These are phyloP conservation scores for Penicillium herquei DNA, from an alignment of 495 filamentous ascomycete genomes.

Conservation along the genomic window DNA sequence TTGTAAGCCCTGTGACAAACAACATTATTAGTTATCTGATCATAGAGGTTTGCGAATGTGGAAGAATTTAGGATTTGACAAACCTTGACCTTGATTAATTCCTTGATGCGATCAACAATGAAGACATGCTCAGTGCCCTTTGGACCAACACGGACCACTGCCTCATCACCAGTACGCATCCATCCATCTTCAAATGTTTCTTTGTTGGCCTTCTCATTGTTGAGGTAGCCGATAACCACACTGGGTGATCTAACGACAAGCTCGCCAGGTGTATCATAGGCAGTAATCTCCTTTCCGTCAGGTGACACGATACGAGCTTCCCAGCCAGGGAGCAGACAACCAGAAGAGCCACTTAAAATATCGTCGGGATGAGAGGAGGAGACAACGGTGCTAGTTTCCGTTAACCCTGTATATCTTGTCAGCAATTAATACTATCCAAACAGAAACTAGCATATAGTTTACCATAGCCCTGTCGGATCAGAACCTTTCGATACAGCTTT, in stretches of 20 bases:
- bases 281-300: slow-evolving; percentile 74
- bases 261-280: slow-evolving; percentile 77
- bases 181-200: slow-evolving; percentile 80
- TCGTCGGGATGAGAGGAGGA: slow-evolving; percentile 63
- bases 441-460: slow-evolving; percentile 11
- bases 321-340: slow-evolving; percentile 64
- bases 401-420: slow-evolving; percentile 56
- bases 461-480: slow-evolving; percentile 81
- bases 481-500: slow-evolving; percentile 62
- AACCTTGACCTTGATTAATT: slow-evolving; percentile 93
- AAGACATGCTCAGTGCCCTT: slow-evolving; percentile 73
- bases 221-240: slow-evolving; percentile 78
- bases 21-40: background rate
- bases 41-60: background rate
- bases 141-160: slow-evolving; percentile 61
- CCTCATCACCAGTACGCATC: slow-evolving; percentile 87
- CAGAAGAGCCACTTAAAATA: slow-evolving; percentile 70
- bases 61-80: slow-evolving; percentile 9
- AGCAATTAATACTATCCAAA: slow-evolving; percentile 5
- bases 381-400: slow-evolving; percentile 78
- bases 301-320: slow-evolving; percentile 68
- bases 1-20: slow-evolving; percentile 66
- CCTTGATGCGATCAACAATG: slow-evolving; percentile 88
- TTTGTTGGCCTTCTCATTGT: slow-evolving; percentile 77
- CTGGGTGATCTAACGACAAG: slow-evolving; percentile 73